phyloP scores from a whole-genome alignment of 2,329 filamentous ascomycete species.

The Capronia americana region DNA sequence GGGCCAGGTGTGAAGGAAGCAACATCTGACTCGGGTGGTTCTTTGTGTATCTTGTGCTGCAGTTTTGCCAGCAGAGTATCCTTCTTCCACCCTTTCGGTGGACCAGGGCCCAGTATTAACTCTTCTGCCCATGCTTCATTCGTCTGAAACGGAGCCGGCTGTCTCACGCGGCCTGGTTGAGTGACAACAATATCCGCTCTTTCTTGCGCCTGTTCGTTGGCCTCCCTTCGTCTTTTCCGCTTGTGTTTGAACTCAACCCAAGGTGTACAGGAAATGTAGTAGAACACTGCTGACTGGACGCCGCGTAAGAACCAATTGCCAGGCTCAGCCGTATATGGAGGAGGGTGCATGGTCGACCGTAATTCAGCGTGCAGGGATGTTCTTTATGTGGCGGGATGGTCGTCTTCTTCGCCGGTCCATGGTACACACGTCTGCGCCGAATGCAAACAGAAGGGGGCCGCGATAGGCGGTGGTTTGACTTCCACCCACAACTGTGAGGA shows the following conservation, averaged over 20 bases:
- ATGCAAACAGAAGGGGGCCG: constrained; percentile 4
- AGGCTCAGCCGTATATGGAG: constrained; percentile 29
- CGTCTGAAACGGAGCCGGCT: constrained; percentile 79
- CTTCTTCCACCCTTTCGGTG: constrained; percentile 53
- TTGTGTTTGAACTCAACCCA: constrained; percentile 75
- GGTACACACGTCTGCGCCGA: constrained; percentile 15
- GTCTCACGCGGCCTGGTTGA: constrained; percentile 75
- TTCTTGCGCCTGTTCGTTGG: constrained; percentile 71
- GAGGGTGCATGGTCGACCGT: constrained; percentile 23
- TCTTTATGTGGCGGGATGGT: constrained; percentile 5
- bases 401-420: constrained; percentile 21
- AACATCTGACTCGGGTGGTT: not conserved
- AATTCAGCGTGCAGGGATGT: constrained; percentile 4
- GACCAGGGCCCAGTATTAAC: constrained; percentile 78
- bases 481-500: constrained; percentile 2
- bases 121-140: constrained; percentile 91
- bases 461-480: not conserved
- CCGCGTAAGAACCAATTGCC: constrained; percentile 55
- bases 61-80: constrained; percentile 32
- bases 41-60: constrained; percentile 58
- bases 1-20: not conserved
- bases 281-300: constrained; percentile 58
- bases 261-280: constrained; percentile 57
- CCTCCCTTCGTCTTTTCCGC: constrained; percentile 73
- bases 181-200: constrained; percentile 63